Percentiles rank a stretch among this genome's conserved stretches.
Conservation (phyloP, 495 filamentous ascomycete genomes). For the Penicillium egyptiacum region DNA sequence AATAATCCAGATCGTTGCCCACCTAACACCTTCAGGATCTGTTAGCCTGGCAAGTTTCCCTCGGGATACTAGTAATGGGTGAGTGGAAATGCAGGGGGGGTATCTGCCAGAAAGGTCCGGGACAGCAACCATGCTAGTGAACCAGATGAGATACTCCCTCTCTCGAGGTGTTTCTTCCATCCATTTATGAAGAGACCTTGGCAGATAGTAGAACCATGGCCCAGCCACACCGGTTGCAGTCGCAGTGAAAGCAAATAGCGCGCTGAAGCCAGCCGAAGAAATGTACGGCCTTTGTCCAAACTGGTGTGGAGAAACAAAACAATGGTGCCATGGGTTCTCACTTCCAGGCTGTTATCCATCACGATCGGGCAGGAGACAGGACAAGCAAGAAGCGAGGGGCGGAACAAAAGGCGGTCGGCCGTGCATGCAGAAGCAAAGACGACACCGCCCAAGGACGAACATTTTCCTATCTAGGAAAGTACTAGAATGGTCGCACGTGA, state of each 20-base stretch:
- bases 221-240: background rate
- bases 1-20: background rate
- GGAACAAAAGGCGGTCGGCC: background rate
- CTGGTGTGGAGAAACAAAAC: no score
- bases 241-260: background rate
- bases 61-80: background rate
- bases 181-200: background rate
- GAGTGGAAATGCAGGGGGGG: no score
- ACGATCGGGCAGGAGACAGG: no score
- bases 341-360: no score
- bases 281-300: no score
- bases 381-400: background rate
- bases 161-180: background rate
- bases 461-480: background rate
- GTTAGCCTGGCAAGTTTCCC: background rate
- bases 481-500: background rate
- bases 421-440: background rate
- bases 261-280: background rate
- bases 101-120: background rate
- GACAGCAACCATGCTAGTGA: background rate
- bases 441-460: background rate
- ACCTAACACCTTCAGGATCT: background rate
- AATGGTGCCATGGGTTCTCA: no score
- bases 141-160: background rate
- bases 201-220: background rate